A percentile compares a stretch with the other conserved stretches of the same genome.
These are phyloP conservation scores for Marchantia paleacea DNA, from an alignment of 225 moss, liverwort and hornwort species.

Conservation along the genomic window DNA sequence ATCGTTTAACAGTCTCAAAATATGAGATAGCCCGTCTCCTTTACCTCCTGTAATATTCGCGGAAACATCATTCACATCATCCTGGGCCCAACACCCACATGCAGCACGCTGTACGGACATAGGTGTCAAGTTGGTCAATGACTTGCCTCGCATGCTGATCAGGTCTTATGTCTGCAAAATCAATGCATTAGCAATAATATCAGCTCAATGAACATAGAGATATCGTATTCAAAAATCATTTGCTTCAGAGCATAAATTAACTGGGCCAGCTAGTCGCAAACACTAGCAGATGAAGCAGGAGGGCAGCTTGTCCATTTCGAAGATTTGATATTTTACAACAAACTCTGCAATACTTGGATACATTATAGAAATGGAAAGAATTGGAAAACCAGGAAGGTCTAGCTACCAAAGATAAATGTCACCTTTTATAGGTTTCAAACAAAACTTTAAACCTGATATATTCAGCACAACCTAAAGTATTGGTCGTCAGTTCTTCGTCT, in stretches of 20 bases:
- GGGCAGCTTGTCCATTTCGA: neutral
- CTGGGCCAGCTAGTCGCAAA: neutral
- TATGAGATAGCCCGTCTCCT: neutral
- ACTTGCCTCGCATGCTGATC: too few relatives aligned
- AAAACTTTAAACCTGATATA: too few relatives aligned
- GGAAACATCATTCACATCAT: neutral
- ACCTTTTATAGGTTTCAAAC: too few relatives aligned
- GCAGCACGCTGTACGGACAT: neutral
- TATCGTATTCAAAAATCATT: neutral
- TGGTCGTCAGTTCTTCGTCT: too few relatives aligned
- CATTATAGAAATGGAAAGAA: too few relatives aligned
- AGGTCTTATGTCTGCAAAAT: too few relatives aligned
- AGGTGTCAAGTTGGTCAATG: too few relatives aligned
- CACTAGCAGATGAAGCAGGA: neutral
- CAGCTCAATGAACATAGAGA: neutral
- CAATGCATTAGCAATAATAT: neutral
- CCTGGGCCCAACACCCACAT: neutral
- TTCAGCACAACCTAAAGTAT: too few relatives aligned
- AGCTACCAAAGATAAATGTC: too few relatives aligned
- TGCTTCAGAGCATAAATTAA: neutral
- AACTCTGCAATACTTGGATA: too few relatives aligned
- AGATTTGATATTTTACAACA: too few relatives aligned
- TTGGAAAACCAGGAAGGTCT: too few relatives aligned
- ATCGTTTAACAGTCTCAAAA: neutral
- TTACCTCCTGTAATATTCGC: neutral